A percentile compares a stretch with the other conserved stretches of the same genome.
phyloP scores from a whole-genome alignment of 2,329 filamentous ascomycete species.

The Hirsutella minnesotensis region DNA sequence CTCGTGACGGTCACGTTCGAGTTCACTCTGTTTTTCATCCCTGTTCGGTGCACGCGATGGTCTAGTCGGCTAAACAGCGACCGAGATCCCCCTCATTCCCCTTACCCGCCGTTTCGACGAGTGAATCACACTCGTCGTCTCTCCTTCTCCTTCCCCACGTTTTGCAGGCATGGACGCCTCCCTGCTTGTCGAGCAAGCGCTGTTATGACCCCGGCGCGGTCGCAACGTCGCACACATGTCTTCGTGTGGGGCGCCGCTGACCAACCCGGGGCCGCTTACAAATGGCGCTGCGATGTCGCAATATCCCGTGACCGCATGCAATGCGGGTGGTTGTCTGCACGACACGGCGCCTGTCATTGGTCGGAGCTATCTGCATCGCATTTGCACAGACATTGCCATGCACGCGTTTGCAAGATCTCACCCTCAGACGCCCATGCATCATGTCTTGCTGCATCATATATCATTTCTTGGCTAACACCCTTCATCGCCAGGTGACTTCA shows the following conservation, averaged over 20 bases:
- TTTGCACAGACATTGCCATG: background rate
- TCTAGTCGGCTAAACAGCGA: background rate
- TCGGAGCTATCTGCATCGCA: background rate
- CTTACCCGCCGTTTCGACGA: background rate
- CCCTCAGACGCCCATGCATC: background rate
- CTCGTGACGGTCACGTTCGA: background rate
- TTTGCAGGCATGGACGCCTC: background rate
- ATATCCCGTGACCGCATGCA: slow-evolving; percentile 42
- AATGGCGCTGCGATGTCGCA: slow-evolving; percentile 42
- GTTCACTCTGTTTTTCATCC: background rate
- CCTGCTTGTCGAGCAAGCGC: background rate
- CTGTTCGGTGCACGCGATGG: background rate
- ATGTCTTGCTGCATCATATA: background rate
- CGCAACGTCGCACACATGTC: background rate
- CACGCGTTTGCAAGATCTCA: background rate
- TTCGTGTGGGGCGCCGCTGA: slow-evolving; percentile 8
- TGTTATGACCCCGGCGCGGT: background rate
- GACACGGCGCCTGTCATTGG: background rate
- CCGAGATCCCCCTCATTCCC: background rate
- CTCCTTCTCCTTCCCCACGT: slow-evolving; percentile 1
- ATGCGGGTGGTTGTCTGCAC: background rate
- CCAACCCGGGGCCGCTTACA: slow-evolving; percentile 22
- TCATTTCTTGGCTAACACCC: slow-evolving; percentile 3
- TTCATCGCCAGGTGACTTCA: slow-evolving; percentile 46
- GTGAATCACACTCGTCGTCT: background rate